Evolutionary conservation across 768 basidiomycete genomes (phyloP).

Genomic region (Kwoniella sp.): DNA sequence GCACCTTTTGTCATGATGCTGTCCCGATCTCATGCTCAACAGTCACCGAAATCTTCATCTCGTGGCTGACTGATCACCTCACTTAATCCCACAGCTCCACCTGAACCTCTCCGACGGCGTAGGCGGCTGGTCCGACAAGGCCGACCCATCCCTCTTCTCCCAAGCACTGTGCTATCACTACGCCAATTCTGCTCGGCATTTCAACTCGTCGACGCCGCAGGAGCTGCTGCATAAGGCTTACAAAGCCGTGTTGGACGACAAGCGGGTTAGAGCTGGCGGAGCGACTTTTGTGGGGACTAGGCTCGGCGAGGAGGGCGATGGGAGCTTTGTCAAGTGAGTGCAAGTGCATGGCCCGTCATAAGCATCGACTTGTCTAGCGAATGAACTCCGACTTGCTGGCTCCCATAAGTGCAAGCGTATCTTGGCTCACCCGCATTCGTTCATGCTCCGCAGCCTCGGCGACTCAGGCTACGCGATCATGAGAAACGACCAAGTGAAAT

Average conservation of each 20-base stretch:
- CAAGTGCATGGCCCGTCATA: neutral
- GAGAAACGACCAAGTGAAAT: constrained; percentile 41
- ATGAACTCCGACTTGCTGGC: too few relatives aligned
- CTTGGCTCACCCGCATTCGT: neutral
- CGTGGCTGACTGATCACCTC: constrained; percentile 1
- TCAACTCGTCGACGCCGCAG: constrained; percentile 26
- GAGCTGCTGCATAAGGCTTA: constrained; percentile 48
- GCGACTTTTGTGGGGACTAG: constrained; percentile 36
- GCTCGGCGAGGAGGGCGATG: constrained; percentile 32
- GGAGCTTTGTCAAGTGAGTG: constrained; percentile 59
- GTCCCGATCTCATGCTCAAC: neutral
- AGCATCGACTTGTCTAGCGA: too few relatives aligned
- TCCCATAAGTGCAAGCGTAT: neutral
- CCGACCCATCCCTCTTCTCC: constrained; percentile 86
- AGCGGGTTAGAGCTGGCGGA: constrained; percentile 48
- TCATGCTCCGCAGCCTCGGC: constrained; percentile 46
- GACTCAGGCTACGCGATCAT: constrained; percentile 55
- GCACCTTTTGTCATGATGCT: too few relatives aligned
- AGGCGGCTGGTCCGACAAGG: constrained; percentile 82
- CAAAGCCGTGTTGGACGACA: constrained; percentile 43
- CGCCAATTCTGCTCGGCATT: constrained; percentile 17
- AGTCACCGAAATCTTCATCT: neutral
- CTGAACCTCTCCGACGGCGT: constrained; percentile 91
- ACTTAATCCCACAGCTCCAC: constrained; percentile 43
- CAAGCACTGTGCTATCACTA: constrained; percentile 85